Base-by-base conservation (phyloP, 495 filamentous ascomycete species). In the Lasiosphaeria ovina region DNA sequence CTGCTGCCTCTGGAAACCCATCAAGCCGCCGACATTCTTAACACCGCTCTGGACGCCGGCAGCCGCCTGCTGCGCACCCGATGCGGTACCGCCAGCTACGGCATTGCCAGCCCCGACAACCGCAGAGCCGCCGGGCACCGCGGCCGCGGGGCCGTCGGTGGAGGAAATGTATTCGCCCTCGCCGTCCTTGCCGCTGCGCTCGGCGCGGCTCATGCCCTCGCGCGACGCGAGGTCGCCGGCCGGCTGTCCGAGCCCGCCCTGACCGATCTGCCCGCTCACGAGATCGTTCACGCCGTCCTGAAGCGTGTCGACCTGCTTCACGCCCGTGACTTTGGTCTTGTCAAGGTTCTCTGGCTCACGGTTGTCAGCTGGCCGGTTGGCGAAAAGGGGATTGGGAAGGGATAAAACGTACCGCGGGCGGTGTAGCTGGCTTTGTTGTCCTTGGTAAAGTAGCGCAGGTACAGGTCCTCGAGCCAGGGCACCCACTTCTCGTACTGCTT, bases 381-480 rank as follows among this genome's bases (percentile, higher is more conserved):
- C 17, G 17, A 35, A 35, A 35, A 42, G 35, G 42, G 44, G 11
- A 36, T 38, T 1, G 34, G 36, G 57, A 42, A 34, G 31, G 24
- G 10, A 12, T 16, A 35, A 55, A 54, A 56, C 60, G 4, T 16
- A 87, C 86, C 81, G 65, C 82, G 86, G 0, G 85, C 78, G 1
- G 77, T 76, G 64, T 89, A 89, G 62, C 81, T 85, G 1, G 85
- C 78, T 72, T 89, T 88, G 74, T 90, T 91, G 64, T 91, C 87
- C 59, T 83, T 86, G 63, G 83, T 86, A 62, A 90, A 89, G 76
- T 83, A 89, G 40, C 74, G 77, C 16, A 91, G 78, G 66, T 88
- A 89, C 56, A 81, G 70, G 70, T 90, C 88, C 64, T 91, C 88
- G 40, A 89, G 77, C 86, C 87, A 91, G 5, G 88, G 87, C 72